Evolutionary conservation across 164 flowering plant species (phyloP).

Genomic region (Chloranthus sessilifolius): DNA sequence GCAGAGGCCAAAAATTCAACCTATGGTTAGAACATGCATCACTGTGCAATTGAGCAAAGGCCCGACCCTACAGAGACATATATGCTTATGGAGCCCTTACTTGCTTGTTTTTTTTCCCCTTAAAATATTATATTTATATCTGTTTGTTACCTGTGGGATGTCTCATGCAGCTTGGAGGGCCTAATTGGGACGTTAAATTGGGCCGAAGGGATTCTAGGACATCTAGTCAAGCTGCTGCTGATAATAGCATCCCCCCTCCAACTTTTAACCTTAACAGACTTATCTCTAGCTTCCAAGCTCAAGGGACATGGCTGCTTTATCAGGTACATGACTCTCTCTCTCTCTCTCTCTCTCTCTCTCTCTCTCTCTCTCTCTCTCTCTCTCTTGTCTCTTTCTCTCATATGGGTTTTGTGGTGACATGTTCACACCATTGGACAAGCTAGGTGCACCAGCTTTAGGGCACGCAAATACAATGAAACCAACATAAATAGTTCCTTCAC

Average conservation of each 20-base stretch:
- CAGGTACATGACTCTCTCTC: not conserved
- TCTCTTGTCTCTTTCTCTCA: not conserved
- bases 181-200: conserved; percentile 12
- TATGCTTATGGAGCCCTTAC: too few relatives aligned
- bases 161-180: conserved; percentile 19
- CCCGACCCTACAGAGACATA: too few relatives aligned
- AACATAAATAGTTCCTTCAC: conserved; percentile 46
- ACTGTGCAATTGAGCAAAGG: too few relatives aligned
- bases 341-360: not conserved
- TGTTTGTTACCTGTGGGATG: not conserved
- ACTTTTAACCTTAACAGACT: conserved; percentile 12
- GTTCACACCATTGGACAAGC: conserved; percentile 70
- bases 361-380: not conserved
- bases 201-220: conserved; percentile 21
- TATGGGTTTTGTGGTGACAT: not conserved
- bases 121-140: too few relatives aligned
- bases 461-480: conserved; percentile 57
- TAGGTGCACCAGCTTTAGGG: conserved; percentile 49
- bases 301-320: conserved; percentile 14
- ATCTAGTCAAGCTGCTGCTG: conserved; percentile 19
- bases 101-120: too few relatives aligned
- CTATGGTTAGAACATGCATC: too few relatives aligned
- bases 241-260: conserved; percentile 22
- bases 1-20: too few relatives aligned
- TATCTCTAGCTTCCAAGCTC: conserved; percentile 11